Base-by-base conservation (phyloP, 192 early-diverging fungal genomes). In the Coemansia aciculifera region DNA sequence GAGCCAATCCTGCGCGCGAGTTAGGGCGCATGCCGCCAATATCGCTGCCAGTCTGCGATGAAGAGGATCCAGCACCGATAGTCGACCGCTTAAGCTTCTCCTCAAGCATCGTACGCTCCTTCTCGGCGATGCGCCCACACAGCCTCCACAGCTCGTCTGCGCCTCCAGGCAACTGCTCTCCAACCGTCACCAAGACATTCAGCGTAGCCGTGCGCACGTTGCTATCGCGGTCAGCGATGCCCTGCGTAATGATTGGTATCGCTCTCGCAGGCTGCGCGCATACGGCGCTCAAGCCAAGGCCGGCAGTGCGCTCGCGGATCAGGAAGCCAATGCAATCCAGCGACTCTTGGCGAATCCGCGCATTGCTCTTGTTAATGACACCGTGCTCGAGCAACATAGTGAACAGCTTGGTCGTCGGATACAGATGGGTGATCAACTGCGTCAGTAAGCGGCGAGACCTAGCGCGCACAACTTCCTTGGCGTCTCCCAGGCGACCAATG, bases 181-280 rank as follows among this genome's bases (percentile, higher is more conserved):
- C 93, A 0, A 91, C 89, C 31, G 94, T 85, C 10, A 90, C 88
- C 39, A 96, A 73, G 6, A 84, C 89, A 59, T 79, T 85, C 48
- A 96, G 71, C 0, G 91, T 88, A 6, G 91, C 93, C 44, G 92
- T 90, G 6, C 95, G 87, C 40, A 95, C 94, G 52, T 73, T 78
- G 36, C 93, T 89, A 68, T 96, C 95, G 6, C 92, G 82, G 70
- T 96, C 95, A 7, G 85, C 85, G 39, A 96, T 88, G 49, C 91
- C 89, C 12, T 79, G 72, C 0, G 88, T 91, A 74, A 95, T 88
- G 1, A 91, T 38, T 0, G 93, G 93, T 7, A 96, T 69, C 0
- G 85, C 78, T 24, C 92, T 89, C n/a, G 85, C 71, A 13, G 93
- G 88, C 38, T 85, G 74, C 64, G 81, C 63, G 31, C 74, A 81